Evolutionary conservation across 306 rosid genomes (phyloP), one percentile per base, ranked within the genome.

Genomic region (Dalbergia cochinchinensis): DNA sequence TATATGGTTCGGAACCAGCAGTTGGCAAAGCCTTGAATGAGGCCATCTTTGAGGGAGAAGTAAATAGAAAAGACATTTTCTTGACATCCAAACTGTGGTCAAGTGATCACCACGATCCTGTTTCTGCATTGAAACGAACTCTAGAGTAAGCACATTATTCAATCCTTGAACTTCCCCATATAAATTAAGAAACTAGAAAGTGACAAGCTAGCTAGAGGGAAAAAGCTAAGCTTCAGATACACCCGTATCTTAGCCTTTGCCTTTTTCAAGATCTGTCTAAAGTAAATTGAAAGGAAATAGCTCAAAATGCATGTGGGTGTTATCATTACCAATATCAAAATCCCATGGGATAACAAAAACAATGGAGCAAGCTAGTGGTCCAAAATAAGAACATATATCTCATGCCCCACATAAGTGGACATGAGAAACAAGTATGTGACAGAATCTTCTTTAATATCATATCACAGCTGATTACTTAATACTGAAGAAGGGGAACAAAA

Each of bases 11-110:
- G 5, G 97, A 94, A 48, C 78, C 89, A 37, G 97, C 97, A 50
- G 74, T 94, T 11, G 99, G 99, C 3, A 87, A 74, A 8, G 90
- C 97, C 6, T 58, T 92, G 18, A 84, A 76, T 70, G 78, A 84
- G 8, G 97, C 93, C 79, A 85, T 92, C 16, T 67, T 22, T 1
- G 67, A 73, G 19, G 80, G 86, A 74, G 68, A 48, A 47, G 68
- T 91, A 4, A 82, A 83, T 6, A 88, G 99, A 71, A 85, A 89
- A 20, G 94, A 90, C 76, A 79, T 92, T 64, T 94, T 92, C 86
- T 83, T 94, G 55, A 94, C 97, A 26, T 92, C 99, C 0, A 94
- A 94, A 76, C 84, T 94, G 6, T 94, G 99, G 99, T 91, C 97
- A 4, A 90, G 94, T 73, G 94, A 92, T 81, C 99, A 94, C 83